Conservation (phyloP, 345 rosid species). For the Gossypium herbaceum region DNA sequence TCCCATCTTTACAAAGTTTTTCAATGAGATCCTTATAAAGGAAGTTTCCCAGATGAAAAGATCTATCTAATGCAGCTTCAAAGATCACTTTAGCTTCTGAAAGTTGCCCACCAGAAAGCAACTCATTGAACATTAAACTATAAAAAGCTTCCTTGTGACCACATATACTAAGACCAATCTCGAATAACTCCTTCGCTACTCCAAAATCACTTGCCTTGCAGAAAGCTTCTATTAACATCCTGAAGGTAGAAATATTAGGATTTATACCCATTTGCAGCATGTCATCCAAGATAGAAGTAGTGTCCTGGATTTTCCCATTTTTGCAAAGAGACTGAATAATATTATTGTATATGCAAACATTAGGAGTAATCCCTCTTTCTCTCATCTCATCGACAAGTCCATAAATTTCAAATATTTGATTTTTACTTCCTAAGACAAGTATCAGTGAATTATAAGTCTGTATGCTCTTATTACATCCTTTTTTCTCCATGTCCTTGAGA, state of each 20-base stretch:
- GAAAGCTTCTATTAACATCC: slow-evolving; percentile 68
- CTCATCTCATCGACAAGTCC: slow-evolving; percentile 95
- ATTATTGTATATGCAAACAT: slow-evolving; percentile 71
- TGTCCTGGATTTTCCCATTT: slow-evolving; percentile 72
- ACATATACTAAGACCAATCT: slow-evolving; percentile 66
- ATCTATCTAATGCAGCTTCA: slow-evolving; percentile 65
- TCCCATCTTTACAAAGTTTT: slow-evolving; percentile 61
- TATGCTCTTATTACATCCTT: slow-evolving; percentile 68
- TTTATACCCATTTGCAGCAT: slow-evolving; percentile 71
- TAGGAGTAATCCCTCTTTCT: slow-evolving; percentile 80
- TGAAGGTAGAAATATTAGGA: slow-evolving; percentile 72
- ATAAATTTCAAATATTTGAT: slow-evolving; percentile 80
- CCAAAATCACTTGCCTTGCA: slow-evolving; percentile 60
- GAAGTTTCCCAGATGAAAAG: slow-evolving; percentile 58
- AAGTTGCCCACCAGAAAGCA: slow-evolving; percentile 58
- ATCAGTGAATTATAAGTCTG: slow-evolving; percentile 88
- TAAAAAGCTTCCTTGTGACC: slow-evolving; percentile 83
- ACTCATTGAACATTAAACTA: slow-evolving; percentile 73
- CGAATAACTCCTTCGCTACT: slow-evolving; percentile 69
- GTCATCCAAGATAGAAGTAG: slow-evolving; percentile 70
- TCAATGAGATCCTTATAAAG: slow-evolving; percentile 65
- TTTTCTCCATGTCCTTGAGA: slow-evolving; percentile 96
- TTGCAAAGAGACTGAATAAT: slow-evolving; percentile 75
- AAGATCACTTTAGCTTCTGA: slow-evolving; percentile 63
- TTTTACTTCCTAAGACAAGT: slow-evolving; percentile 69